Base-by-base conservation (phyloP, 2,329 filamentous ascomycete species). In the Microcera coccophila region DNA sequence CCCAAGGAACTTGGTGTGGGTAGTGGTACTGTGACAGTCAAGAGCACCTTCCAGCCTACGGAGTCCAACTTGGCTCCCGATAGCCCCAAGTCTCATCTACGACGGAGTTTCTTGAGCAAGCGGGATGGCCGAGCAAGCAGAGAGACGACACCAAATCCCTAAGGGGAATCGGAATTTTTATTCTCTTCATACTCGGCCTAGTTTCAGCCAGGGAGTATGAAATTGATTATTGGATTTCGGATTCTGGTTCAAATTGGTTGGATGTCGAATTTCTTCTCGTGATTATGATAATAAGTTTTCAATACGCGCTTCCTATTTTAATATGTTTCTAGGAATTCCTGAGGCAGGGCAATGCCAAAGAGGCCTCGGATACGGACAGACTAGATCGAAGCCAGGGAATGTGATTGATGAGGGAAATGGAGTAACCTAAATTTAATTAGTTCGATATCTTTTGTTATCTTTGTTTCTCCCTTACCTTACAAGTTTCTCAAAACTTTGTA, bases 1-100 rank as follows among this genome's bases (percentile, higher is more conserved):
- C 84, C 91, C 54, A 93, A 91, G 72, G 73, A 80, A 31, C 68
- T 98, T 39, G 77, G 72, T 24, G 82, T 90, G 19, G 91, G 91
- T 11, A 74, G 70, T 26, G 90, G 89, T 18, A 76, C 69, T 2
- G 84, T 96, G 1, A 73, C 81, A 0, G 63, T 96, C 36, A 85
- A 82, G 70, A 93, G 85, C 61, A 79, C 72, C 41, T 96, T 95
- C 59, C 70, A 71, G 19, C 67, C 67, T 8, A 68, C 72, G 1
- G 83, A 81, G 41, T 52, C 62, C 22, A 65, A 57, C 19, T 56
- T 60, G 57, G 65, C 51, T 47, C 65, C 69, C 1, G 70, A 72
- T 24, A 77, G 72, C 52, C 75, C 76, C 15, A 72, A 68, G 48
- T 59, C 69, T 3, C 60, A 66, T 19, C 57, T 78, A 39, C 70